Evolutionary conservation across 148 eudicot species (phyloP).

Genomic region (Spergularia bocconei): DNA sequence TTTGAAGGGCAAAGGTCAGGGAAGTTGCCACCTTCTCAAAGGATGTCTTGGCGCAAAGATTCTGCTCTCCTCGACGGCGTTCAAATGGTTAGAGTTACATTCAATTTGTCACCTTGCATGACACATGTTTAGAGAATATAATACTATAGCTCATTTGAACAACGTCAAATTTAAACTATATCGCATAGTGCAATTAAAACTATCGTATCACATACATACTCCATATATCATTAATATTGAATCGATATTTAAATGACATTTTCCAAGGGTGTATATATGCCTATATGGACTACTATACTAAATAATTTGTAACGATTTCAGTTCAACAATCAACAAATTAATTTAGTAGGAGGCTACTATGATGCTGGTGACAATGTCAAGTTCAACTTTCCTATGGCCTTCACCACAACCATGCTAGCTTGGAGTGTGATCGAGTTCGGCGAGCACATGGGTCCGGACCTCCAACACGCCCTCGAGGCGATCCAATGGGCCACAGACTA

Average conservation of each 20-base stretch:
- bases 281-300: too few species aligned
- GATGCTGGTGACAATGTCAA: constrained; percentile 79
- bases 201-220: too few species aligned
- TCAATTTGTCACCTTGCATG: too few species aligned
- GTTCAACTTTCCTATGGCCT: constrained; percentile 72
- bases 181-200: too few species aligned
- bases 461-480: constrained; percentile 39
- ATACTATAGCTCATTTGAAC: too few species aligned
- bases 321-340: constrained; percentile 30
- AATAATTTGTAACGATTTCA: not conserved
- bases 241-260: too few species aligned
- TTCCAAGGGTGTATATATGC: too few species aligned
- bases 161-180: too few species aligned
- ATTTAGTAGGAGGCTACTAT: constrained; percentile 66
- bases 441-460: constrained; percentile 34
- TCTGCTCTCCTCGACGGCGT: constrained; percentile 55
- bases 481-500: constrained; percentile 61
- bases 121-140: too few species aligned
- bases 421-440: constrained; percentile 60
- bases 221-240: too few species aligned
- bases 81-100: constrained; percentile 24
- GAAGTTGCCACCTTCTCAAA: constrained; percentile 47
- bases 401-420: constrained; percentile 59
- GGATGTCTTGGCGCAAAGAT: constrained; percentile 57
- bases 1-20: constrained; percentile 75